Base-by-base conservation (phyloP, 495 filamentous ascomycete genomes). In the Trypethelium eluteriae region DNA sequence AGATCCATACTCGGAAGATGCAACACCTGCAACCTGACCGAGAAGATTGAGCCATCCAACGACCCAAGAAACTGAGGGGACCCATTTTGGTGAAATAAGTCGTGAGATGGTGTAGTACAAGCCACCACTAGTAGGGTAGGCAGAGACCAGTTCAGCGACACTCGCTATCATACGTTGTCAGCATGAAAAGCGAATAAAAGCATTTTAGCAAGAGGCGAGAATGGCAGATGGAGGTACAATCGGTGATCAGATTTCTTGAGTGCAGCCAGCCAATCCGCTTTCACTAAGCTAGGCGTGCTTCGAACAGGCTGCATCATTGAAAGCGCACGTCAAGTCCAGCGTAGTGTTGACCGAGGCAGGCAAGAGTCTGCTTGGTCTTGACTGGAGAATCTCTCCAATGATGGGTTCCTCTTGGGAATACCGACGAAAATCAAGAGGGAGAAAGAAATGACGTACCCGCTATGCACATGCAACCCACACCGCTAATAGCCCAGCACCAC, bases 401-500 rank as follows among this genome's bases (percentile, higher is more conserved):
- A 25, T 25, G 25, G 25, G 25, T 25, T 25, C 25, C 25, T 25
- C 25, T 25, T 25, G 25, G 25, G 25, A 25, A 25, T 25, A 25
- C 25, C 25, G 25, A 25, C 25, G 25, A 25, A 25, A 25, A 25
- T 25, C 25, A 25, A 25, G 25, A 25, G 25, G 25, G 25, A 25
- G 25, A 25, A 25, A 25, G 25, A 7, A n/a, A 14, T 18, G 3
- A 59, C 53, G 32, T 59, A 59, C 53, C 53, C 62, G 85, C 86
- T 74, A 88, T 82, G 66, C 83, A 85, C 81, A 83, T 83, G 64
- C 84, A 86, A 2, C 86, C 86, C 39, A 78, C 75, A 39, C 85
- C 85, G n/a, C 82, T 84, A 39, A 88, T 81, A 10, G 86, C 70
- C 85, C 85, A 88, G 71, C 80, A 86, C 86, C 85, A 88, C 61